Conservation (phyloP, 2,329 filamentous ascomycete species). For the Diaporthe australafricana region DNA sequence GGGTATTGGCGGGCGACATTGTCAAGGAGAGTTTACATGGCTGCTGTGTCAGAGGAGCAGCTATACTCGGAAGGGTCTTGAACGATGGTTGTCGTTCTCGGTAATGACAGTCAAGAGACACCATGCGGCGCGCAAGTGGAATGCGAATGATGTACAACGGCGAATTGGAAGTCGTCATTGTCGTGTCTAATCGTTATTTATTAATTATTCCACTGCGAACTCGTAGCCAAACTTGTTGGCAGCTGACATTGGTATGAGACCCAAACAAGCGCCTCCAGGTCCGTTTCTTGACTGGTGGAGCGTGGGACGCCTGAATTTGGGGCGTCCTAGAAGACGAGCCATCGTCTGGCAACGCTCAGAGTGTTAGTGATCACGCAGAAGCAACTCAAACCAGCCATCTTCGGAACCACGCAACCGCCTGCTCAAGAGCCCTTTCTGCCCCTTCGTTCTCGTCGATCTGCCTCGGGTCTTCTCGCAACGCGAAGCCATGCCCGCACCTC, state of each 20-base stretch:
- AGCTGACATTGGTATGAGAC: too few species aligned
- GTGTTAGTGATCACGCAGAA: not conserved
- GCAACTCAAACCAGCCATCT: constrained; percentile 20
- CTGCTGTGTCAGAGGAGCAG: not conserved
- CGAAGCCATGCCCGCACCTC: constrained; percentile 43
- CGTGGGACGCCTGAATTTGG: not conserved
- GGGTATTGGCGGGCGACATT: too few species aligned
- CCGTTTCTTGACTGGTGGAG: not conserved
- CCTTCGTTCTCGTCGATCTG: constrained; percentile 31
- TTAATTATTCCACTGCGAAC: too few species aligned
- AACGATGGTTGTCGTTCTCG: too few species aligned
- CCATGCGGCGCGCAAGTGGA: not conserved
- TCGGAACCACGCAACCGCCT: constrained; percentile 34
- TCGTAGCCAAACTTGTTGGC: too few species aligned
- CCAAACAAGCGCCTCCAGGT: too few species aligned
- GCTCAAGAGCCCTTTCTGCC: constrained; percentile 32
- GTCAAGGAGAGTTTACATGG: too few species aligned
- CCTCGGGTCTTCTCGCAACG: constrained; percentile 40
- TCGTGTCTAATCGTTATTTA: not conserved
- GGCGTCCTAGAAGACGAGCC: not conserved
- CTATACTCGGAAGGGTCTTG: too few species aligned
- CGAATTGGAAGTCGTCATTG: too few species aligned
- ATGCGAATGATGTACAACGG: not conserved
- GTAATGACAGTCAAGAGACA: not conserved
- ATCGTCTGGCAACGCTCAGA: not conserved